Evolutionary conservation across 2,329 filamentous ascomycete genomes (phyloP), one percentile per base, ranked within the genome.

Genomic region (Leptographium wingfieldii): DNA sequence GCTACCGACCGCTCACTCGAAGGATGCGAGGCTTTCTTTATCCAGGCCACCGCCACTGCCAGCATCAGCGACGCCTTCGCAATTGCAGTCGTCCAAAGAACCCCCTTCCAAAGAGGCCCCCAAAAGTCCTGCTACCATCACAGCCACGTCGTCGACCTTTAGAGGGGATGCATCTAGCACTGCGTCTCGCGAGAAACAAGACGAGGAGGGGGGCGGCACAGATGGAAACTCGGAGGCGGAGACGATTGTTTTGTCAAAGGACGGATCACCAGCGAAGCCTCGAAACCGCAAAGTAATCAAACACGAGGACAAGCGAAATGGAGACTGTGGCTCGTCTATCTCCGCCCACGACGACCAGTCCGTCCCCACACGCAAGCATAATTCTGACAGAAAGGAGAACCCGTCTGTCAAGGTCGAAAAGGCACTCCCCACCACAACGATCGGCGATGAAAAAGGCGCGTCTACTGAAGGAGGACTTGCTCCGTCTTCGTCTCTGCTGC

Each of bases 221-320:
- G 84, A 85, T 61, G 83, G 79, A 67, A 83, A 86, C 66, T 88
- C 85, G 1, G 85, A 88, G 68, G 85, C 85, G 56, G 85, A 88
- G 72, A 88, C 85, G 16, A 86, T 88, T 63, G 84, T 88, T 43
- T 71, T 87, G 40, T 79, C 83, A 33, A 86, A 85, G 68, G 80
- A 86, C 68, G 82, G 81, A 48, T 86, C 83, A 29, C 83, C 82
- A 0, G 81, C 82, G 61, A 86, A 86, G 70, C 75, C 76, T 0
- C 53, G 62, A 5, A 63, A 22, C 61, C 79, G 82, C 61, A 86
- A 85, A 71, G 75, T 81, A 55, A 79, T 81, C 67, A 86, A 85
- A 69, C 81, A 85, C 64, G 84, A 86, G 68, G 82, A 85, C 67
- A 80, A 76, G 67, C 81, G 78, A 66, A 82, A 84, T 60, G 76